phyloP scores from a whole-genome alignment of 306 rosid species.

The Castanopsis chinensis region DNA sequence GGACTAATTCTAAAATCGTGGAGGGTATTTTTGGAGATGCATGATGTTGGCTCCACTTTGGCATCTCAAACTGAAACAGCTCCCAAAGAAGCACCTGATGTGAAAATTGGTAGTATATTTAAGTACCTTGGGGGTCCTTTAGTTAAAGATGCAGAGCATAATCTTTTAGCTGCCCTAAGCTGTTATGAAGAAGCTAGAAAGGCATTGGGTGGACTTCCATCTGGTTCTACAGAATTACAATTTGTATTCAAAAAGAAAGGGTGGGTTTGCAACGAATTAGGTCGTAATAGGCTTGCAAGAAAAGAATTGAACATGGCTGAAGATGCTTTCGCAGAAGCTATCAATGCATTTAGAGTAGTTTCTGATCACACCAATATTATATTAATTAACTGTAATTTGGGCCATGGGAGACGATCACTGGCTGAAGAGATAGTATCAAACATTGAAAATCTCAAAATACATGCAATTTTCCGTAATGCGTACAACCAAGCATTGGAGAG shows the following conservation, averaged over 20 bases:
- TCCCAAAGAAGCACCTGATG: constrained; percentile 42
- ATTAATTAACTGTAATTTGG: constrained; percentile 86
- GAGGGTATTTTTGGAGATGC: constrained; percentile 33
- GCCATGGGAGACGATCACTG: constrained; percentile 87
- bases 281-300: constrained; percentile 71
- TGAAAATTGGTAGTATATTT: constrained; percentile 84
- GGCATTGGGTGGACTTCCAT: constrained; percentile 59
- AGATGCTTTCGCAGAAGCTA: constrained; percentile 73
- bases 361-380: constrained; percentile 83
- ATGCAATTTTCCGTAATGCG: constrained; percentile 51
- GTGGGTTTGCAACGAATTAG: constrained; percentile 94
- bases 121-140: constrained; percentile 73
- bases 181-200: constrained; percentile 82
- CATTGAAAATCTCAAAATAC: constrained; percentile 56
- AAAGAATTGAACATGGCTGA: constrained; percentile 74
- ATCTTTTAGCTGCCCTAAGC: constrained; percentile 57
- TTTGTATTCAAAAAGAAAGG: constrained; percentile 74
- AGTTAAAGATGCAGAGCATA: constrained; percentile 57
- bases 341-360: constrained; percentile 83
- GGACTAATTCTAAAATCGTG: constrained; percentile 28
- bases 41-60: constrained; percentile 25
- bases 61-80: constrained; percentile 41
- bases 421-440: constrained; percentile 83
- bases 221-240: constrained; percentile 65
- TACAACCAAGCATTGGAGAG: constrained; percentile 69